phyloP scores from a whole-genome alignment of 2,329 filamentous ascomycete species.

The Grosmannia clavigera region DNA sequence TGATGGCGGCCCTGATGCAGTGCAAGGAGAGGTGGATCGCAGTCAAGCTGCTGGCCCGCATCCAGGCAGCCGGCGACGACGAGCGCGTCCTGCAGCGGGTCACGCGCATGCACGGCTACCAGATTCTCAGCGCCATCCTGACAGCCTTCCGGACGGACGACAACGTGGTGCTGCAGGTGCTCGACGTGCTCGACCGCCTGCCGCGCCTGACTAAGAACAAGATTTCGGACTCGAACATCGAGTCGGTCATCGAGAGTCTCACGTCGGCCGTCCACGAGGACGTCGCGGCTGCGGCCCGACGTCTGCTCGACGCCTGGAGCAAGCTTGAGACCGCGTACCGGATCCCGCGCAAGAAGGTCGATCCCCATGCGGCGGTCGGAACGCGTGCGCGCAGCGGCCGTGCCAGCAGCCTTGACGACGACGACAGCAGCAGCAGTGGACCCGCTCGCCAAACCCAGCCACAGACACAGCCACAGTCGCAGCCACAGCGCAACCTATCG shows the following conservation, averaged over 20 bases:
- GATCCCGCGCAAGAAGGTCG: conserved; percentile 80
- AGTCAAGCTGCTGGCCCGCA: conserved; percentile 81
- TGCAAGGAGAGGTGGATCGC: conserved; percentile 99
- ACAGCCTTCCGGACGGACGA: conserved; percentile 78
- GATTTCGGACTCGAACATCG: conserved; percentile 91
- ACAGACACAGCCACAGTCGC: not conserved
- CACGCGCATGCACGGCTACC: conserved; percentile 93
- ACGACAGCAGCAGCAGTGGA: not conserved
- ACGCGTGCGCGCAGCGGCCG: conserved; percentile 32
- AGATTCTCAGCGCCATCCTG: conserved; percentile 80
- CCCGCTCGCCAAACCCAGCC: not conserved
- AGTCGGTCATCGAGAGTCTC: conserved; percentile 62
- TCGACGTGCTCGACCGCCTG: conserved; percentile 79
- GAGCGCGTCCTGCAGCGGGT: conserved; percentile 79
- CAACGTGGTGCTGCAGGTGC: conserved; percentile 78
- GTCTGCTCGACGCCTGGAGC: conserved; percentile 73
- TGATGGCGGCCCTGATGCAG: conserved; percentile 93
- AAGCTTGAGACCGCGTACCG: conserved; percentile 84
- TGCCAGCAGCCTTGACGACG: conserved; percentile 19
- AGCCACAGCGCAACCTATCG: conserved; percentile 1
- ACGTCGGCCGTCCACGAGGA: conserved; percentile 57
- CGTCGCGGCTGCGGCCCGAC: conserved; percentile 58
- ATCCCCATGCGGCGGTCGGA: conserved; percentile 46
- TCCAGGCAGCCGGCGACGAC: conserved; percentile 67
- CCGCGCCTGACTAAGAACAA: conserved; percentile 92